These are phyloP conservation scores for Tylopilus microsporus DNA, from an alignment of 1,284 basidiomycete genomes.

Conservation along the genomic window DNA sequence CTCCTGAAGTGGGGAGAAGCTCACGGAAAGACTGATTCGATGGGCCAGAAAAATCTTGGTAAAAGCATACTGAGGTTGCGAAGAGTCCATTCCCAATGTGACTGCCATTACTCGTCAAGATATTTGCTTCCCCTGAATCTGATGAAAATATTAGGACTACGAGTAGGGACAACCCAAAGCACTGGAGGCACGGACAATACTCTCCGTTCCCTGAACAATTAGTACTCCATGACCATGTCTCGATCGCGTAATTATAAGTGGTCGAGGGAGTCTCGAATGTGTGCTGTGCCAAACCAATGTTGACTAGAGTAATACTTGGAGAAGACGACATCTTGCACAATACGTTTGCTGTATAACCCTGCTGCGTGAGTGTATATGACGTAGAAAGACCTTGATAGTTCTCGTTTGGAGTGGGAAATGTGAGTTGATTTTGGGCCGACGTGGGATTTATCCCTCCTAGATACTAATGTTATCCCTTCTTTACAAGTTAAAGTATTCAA, in stretches of 20 bases:
- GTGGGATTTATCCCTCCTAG: neutral
- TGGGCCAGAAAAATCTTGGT: neutral
- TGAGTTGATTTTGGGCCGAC: neutral
- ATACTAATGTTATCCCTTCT: neutral
- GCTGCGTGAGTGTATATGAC: neutral
- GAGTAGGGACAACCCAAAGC: neutral
- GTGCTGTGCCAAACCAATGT: neutral
- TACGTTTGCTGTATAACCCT: neutral
- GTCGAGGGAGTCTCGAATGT: neutral
- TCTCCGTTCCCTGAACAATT: neutral
- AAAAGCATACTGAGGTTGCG: neutral
- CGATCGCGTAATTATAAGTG: neutral
- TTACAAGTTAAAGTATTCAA: neutral
- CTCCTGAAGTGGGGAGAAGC: no score
- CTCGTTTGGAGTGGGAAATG: neutral
- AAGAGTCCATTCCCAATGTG: neutral
- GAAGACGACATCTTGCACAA: neutral
- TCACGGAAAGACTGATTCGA: neutral
- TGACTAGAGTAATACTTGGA: neutral
- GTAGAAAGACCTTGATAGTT: neutral
- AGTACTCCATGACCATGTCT: neutral
- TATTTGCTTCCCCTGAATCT: neutral
- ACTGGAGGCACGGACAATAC: neutral
- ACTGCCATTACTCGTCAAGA: neutral
- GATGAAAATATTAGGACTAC: neutral